Evolutionary conservation across 345 rosid species (phyloP).

Genomic region (Melastoma malabathricum): DNA sequence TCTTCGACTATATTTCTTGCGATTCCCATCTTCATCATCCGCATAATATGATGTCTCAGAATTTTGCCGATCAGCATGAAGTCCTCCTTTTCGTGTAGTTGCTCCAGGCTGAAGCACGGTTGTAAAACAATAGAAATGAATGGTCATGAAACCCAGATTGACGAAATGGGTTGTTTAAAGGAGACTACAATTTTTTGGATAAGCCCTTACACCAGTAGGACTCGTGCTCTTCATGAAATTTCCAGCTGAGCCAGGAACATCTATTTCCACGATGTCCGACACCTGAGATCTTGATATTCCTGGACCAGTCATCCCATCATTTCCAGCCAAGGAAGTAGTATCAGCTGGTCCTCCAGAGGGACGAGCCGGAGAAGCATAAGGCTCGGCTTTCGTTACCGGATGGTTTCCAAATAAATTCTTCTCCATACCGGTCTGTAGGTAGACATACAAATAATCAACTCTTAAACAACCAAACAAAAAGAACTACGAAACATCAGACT

Average conservation of each 20-base stretch:
- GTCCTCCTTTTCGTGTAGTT: constrained; percentile 70
- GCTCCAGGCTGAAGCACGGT: constrained; percentile 45
- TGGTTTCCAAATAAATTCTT: constrained; percentile 79
- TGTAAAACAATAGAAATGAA: background rate
- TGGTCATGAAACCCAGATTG: no score
- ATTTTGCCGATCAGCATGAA: constrained; percentile 61
- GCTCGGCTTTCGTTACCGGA: constrained; percentile 38
- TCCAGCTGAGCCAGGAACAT: constrained; percentile 59
- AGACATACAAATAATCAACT: background rate
- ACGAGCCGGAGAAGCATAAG: constrained; percentile 57
- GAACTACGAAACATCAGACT: background rate
- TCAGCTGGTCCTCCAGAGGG: constrained; percentile 22
- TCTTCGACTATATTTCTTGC: constrained; percentile 74
- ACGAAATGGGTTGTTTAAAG: no score
- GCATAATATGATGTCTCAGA: constrained; percentile 71
- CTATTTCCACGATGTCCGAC: constrained; percentile 82
- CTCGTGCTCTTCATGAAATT: constrained; percentile 54
- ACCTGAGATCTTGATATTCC: constrained; percentile 38
- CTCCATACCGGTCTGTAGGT: constrained; percentile 39
- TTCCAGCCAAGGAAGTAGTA: constrained; percentile 27
- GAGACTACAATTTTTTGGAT: constrained; percentile 1
- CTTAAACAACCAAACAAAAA: background rate
- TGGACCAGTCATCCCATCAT: constrained; percentile 21
- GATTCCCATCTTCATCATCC: constrained; percentile 88
- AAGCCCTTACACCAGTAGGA: constrained; percentile 61